A percentile compares a stretch with the other conserved stretches of the same genome.
Evolutionary conservation across 2,329 filamentous ascomycete genomes (phyloP).

Genomic region (Aureobasidium musti): DNA sequence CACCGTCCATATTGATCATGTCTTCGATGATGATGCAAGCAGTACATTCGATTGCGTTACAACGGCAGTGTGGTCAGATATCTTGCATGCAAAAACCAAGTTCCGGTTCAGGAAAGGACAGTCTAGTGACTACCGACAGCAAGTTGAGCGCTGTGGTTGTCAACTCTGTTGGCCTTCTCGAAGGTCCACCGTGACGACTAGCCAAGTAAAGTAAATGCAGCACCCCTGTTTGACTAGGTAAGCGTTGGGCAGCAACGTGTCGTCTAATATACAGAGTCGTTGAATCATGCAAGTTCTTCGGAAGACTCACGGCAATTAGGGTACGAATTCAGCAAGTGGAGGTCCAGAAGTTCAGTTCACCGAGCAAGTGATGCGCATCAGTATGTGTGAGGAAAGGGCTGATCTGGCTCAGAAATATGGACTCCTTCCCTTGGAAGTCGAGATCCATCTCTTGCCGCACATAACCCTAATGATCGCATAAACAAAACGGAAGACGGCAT

Average conservation of each 20-base stretch:
- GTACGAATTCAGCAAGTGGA: not conserved
- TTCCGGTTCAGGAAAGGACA: not conserved
- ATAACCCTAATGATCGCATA: not conserved
- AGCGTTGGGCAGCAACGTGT: conserved; percentile 18
- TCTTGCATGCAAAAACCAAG: not conserved
- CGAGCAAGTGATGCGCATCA: not conserved
- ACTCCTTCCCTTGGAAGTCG: not conserved
- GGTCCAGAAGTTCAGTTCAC: not conserved
- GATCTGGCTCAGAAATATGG: not conserved
- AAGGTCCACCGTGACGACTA: not conserved
- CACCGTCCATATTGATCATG: too few relatives aligned
- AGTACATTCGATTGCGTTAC: not conserved
- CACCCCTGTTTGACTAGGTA: conserved; percentile 5
- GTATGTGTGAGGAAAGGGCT: not conserved
- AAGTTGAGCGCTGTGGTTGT: not conserved
- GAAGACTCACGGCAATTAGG: not conserved
- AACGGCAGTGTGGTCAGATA: not conserved
- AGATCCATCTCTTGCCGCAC: not conserved
- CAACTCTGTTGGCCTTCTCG: not conserved
- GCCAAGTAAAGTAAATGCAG: not conserved
- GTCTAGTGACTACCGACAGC: not conserved
- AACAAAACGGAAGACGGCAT: not conserved
- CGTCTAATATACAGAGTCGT: not conserved
- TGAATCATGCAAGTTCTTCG: not conserved
- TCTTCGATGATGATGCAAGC: not conserved